These are phyloP conservation scores for Saxispiralis lemnorum DNA, from an alignment of 495 filamentous ascomycete species.

Conservation along the genomic window DNA sequence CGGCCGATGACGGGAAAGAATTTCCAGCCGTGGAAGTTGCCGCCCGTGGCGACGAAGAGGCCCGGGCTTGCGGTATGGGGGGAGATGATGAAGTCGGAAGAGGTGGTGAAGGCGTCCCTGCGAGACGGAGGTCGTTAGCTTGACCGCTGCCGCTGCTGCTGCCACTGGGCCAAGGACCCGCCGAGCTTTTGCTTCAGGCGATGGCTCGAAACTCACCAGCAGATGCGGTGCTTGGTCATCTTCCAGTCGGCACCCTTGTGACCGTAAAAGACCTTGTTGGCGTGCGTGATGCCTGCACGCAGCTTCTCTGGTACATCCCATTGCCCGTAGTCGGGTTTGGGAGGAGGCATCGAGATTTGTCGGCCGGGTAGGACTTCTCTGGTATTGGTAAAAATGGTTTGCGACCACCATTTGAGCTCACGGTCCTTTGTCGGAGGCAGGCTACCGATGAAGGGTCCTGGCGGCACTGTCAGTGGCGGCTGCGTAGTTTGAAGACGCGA, in stretches of 20 bases:
- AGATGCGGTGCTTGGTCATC: slow-evolving; percentile 30
- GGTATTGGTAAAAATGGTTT: slow-evolving; percentile 35
- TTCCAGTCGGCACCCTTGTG: slow-evolving; percentile 24
- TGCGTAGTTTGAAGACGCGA: not conserved
- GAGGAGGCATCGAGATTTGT: slow-evolving; percentile 33
- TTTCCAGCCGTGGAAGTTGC: slow-evolving; percentile 35
- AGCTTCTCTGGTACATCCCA: slow-evolving; percentile 31
- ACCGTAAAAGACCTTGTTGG: slow-evolving; percentile 25
- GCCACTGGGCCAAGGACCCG: no score
- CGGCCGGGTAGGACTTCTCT: slow-evolving; percentile 26
- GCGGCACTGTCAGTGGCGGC: not conserved
- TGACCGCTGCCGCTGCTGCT: no score
- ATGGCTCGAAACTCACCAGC: slow-evolving; percentile 26
- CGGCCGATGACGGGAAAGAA: slow-evolving; percentile 34
- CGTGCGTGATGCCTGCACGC: slow-evolving; percentile 24
- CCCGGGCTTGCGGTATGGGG: slow-evolving; percentile 16
- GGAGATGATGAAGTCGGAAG: slow-evolving; percentile 19
- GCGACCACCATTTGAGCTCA: slow-evolving; percentile 36
- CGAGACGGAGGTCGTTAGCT: no score
- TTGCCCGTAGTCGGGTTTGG: slow-evolving; percentile 26
- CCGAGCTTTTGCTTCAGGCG: slow-evolving; percentile 1
- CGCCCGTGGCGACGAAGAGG: slow-evolving; percentile 34
- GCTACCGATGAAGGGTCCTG: slow-evolving; percentile 21
- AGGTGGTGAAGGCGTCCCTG: slow-evolving; percentile 21
- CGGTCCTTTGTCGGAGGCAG: slow-evolving; percentile 25